These are phyloP conservation scores for Sphaceloma murrayae DNA, from an alignment of 2,329 filamentous ascomycete species.

Conservation along the genomic window DNA sequence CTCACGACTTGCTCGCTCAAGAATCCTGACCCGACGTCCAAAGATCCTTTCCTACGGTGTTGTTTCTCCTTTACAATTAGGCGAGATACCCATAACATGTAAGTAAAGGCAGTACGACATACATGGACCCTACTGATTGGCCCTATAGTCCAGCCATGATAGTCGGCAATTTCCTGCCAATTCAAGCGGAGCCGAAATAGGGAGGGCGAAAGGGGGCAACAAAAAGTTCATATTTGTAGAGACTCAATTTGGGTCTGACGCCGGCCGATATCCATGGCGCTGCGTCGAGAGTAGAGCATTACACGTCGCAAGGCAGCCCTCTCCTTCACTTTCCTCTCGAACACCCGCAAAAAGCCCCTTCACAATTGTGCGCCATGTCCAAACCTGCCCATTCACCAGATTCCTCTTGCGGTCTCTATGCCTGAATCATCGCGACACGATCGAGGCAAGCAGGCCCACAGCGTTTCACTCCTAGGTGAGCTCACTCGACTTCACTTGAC, in stretches of 20 bases:
- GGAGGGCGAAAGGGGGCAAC: not conserved
- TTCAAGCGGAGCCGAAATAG: constrained; percentile 46
- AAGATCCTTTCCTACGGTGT: constrained; percentile 70
- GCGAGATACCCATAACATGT: constrained; percentile 94
- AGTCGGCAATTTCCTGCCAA: constrained; percentile 91
- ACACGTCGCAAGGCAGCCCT: too few relatives aligned
- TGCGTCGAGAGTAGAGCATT: too few relatives aligned
- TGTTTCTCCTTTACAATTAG: constrained; percentile 97
- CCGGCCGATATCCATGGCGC: too few relatives aligned
- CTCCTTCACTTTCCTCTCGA: too few relatives aligned
- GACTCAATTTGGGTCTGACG: not conserved
- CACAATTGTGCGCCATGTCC: too few relatives aligned
- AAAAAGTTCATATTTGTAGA: constrained; percentile 2
- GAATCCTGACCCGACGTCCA: constrained; percentile 58
- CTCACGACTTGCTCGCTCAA: constrained; percentile 88
- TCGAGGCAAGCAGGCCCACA: too few relatives aligned
- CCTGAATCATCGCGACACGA: too few relatives aligned
- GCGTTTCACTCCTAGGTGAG: not conserved
- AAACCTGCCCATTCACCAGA: too few relatives aligned
- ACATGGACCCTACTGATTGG: too few relatives aligned
- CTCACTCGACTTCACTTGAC: not conserved
- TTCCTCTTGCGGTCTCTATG: too few relatives aligned
- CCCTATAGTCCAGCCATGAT: constrained; percentile 74
- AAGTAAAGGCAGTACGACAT: too few relatives aligned
- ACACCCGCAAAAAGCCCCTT: too few relatives aligned